These are phyloP conservation scores for Tylopilus plumbeoviolaceoides DNA, from an alignment of 768 basidiomycete genomes.

Conservation along the genomic window DNA sequence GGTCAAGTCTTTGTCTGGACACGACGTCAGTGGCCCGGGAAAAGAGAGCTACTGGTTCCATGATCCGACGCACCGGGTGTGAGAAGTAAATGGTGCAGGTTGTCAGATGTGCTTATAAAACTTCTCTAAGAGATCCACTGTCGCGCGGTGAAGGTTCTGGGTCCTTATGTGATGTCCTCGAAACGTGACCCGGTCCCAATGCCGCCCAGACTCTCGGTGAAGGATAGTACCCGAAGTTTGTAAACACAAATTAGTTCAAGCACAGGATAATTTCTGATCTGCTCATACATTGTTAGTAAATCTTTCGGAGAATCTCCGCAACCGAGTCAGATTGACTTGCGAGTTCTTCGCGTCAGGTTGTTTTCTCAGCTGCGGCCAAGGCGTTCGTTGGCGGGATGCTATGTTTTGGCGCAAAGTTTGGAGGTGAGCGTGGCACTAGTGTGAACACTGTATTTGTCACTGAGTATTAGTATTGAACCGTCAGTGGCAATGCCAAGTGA, in stretches of 20 bases:
- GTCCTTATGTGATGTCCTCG: background rate
- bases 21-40: background rate
- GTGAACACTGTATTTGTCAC: no score
- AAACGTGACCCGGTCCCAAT: background rate
- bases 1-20: background rate
- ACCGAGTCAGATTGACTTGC: background rate
- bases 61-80: background rate
- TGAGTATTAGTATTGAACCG: no score
- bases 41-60: background rate
- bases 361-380: background rate
- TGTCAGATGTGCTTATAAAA: background rate
- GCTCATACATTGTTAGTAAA: background rate
- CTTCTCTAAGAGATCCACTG: background rate
- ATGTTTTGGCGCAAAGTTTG: no score
- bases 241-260: background rate
- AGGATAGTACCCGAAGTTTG: background rate
- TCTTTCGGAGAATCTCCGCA: background rate
- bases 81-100: background rate
- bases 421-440: no score
- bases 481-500: no score
- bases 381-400: background rate
- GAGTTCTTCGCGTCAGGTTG: background rate
- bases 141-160: background rate
- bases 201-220: background rate
- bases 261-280: background rate